Evolutionary conservation across 2,329 filamentous ascomycete species (phyloP).

Genomic region (Nemania diffusa): DNA sequence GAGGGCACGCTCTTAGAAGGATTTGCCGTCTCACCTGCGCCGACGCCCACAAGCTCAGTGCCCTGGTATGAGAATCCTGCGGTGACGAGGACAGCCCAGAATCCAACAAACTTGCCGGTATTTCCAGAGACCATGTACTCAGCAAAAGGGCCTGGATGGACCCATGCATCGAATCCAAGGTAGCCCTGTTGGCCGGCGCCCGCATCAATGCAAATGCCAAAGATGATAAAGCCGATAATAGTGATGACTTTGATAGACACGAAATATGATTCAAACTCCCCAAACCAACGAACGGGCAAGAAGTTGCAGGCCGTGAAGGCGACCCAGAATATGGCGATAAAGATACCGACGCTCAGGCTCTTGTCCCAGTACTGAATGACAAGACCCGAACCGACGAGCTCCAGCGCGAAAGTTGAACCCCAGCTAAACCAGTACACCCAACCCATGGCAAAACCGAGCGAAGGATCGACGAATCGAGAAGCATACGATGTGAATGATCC

Average conservation of each 20-base stretch:
- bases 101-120: conserved; percentile 72
- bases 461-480: conserved; percentile 74
- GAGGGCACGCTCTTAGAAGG: conserved; percentile 77
- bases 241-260: conserved; percentile 81
- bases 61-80: conserved; percentile 79
- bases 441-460: conserved; percentile 79
- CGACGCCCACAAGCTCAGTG: conserved; percentile 79
- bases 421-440: conserved; percentile 87
- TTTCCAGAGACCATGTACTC: conserved; percentile 65
- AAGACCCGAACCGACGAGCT: conserved; percentile 76
- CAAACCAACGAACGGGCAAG: conserved; percentile 76
- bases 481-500: conserved; percentile 83
- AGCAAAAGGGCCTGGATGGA: conserved; percentile 73
- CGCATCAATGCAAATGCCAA: conserved; percentile 78
- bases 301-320: conserved; percentile 76
- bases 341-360: conserved; percentile 72
- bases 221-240: conserved; percentile 79
- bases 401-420: conserved; percentile 77
- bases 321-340: conserved; percentile 78
- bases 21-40: conserved; percentile 80
- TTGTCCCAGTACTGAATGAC: conserved; percentile 81
- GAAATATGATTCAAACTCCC: conserved; percentile 83
- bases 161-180: conserved; percentile 79
- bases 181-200: conserved; percentile 76
- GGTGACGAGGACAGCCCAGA: conserved; percentile 75